phyloP scores from a whole-genome alignment of 1,284 basidiomycete genomes.

The Hymenochaete sp. region DNA sequence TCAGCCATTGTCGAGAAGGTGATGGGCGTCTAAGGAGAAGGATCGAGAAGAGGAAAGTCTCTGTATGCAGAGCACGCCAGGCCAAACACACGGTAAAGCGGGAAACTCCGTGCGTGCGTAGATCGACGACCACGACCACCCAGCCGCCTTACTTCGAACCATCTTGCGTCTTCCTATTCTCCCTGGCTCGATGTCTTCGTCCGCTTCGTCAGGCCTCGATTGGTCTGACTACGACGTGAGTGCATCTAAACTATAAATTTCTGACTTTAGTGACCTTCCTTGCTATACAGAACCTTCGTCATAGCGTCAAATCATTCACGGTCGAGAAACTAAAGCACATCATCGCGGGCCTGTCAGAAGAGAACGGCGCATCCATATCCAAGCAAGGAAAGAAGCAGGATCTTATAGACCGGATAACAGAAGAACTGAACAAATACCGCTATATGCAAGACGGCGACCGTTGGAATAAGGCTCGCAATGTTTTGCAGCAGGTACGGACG shows the following conservation, averaged over 20 bases:
- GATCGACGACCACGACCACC: no score
- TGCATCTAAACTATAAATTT: not conserved
- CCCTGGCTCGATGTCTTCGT: conserved; percentile 33
- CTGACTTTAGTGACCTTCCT: not conserved
- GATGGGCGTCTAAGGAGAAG: no score
- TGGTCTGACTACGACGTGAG: conserved; percentile 32
- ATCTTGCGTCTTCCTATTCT: conserved; percentile 17
- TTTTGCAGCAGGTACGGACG: conserved; percentile 52
- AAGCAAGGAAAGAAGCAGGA: conserved; percentile 82
- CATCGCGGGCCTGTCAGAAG: conserved; percentile 62
- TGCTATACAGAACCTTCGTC: conserved; percentile 35
- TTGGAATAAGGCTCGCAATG: conserved; percentile 56
- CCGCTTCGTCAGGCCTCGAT: conserved; percentile 11
- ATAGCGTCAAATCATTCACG: conserved; percentile 46
- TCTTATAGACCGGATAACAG: conserved; percentile 62
- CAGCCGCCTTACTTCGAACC: not conserved
- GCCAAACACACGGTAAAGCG: no score
- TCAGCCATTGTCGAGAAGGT: conserved; percentile 29
- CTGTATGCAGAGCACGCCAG: not conserved
- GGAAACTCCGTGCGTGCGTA: conserved; percentile 3
- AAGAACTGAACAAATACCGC: conserved; percentile 51
- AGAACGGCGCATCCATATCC: conserved; percentile 55
- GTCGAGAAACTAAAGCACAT: conserved; percentile 76
- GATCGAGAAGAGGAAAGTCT: not conserved
- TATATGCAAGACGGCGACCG: conserved; percentile 43